phyloP scores from a whole-genome alignment of 176 grass and related monocot species.

The Ananas comosus region DNA sequence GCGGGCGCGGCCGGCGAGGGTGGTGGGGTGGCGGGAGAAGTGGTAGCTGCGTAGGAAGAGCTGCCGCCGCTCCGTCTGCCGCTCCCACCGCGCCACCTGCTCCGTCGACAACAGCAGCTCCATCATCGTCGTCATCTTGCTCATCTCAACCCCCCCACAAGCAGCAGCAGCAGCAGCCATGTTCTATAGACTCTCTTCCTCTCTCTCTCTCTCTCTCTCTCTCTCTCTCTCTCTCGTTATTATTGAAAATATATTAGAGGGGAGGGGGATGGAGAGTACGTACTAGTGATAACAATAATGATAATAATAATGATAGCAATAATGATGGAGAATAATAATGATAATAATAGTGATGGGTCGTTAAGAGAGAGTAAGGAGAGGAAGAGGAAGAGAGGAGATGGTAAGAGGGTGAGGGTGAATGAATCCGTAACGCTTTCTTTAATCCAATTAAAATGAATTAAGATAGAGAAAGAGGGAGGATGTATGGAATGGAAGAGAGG shows the following conservation, averaged over 20 bases:
- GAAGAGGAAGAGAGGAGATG: neutral
- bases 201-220: neutral
- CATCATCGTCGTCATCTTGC: neutral
- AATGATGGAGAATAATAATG: no score
- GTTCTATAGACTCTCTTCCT: neutral
- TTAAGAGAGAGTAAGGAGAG: neutral
- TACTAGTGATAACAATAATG: no score
- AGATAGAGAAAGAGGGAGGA: no score
- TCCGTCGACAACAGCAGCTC: conserved; percentile 24
- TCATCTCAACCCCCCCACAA: no score
- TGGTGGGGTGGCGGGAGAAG: conserved; percentile 54
- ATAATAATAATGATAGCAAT: no score
- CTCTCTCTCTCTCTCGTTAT: neutral
- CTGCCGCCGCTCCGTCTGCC: conserved; percentile 67
- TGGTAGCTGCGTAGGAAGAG: conserved; percentile 92
- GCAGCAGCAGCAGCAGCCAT: no score
- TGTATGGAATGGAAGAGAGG: no score
- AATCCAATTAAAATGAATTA: neutral
- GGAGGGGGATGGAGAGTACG: neutral
- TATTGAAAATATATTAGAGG: neutral
- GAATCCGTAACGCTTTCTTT: neutral
- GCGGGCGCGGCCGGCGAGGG: conserved; percentile 28
- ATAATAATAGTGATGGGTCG: no score
- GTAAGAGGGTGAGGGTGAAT: no score
- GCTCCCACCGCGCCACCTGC: conserved; percentile 70